Base-by-base conservation (phyloP, 495 filamentous ascomycete species). In the Annulohypoxylon stygium region DNA sequence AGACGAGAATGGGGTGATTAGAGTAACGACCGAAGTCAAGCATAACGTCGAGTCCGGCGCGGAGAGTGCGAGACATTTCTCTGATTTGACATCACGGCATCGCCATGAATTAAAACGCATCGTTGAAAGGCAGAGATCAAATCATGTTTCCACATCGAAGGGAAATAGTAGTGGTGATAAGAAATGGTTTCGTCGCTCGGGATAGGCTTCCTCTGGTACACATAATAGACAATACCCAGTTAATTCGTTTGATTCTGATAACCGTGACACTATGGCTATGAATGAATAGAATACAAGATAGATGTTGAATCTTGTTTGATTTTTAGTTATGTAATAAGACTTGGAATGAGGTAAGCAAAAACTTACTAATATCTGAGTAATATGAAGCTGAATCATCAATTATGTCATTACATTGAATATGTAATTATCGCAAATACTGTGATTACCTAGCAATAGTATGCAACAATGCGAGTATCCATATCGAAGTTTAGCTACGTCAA, bases 1-100 rank as follows among this genome's bases (percentile, higher is more conserved):
- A 20, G 72, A 75, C 12, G 50, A 67, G 45, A 70, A 25, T 1
- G 67, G 72, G 16, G 67, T 51, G 3, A 75, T 75, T 8, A 67
- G 55, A 53, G 67, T 75, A 0, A 75, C 62, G 45, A 75, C 63
- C 0, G 67, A 70, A 50, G 25, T 75, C 2, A 25, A 70, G 26
- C 72, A 45, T 45, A 58, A 48, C 12, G 45, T 75, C 18, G 72
- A 75, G 16, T 36, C 43, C 0, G 43, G 20, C 0, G n/a, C 53
- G 18, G 67, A 64, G 18, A 50, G 63, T 18, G 16, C 33, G 12
- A 39, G 23, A 25, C 50, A 54, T 5, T 54, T 54, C 25, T 26
- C 50, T 26, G 14, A 47, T 25, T 12, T 63, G 25, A 30, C 60
- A 8, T 66, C 51, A 25, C 67, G 47, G 10, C 58, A 65, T 4